These are phyloP conservation scores for Golubevia sp. DNA, from an alignment of 1,284 basidiomycete species.

Conservation along the genomic window DNA sequence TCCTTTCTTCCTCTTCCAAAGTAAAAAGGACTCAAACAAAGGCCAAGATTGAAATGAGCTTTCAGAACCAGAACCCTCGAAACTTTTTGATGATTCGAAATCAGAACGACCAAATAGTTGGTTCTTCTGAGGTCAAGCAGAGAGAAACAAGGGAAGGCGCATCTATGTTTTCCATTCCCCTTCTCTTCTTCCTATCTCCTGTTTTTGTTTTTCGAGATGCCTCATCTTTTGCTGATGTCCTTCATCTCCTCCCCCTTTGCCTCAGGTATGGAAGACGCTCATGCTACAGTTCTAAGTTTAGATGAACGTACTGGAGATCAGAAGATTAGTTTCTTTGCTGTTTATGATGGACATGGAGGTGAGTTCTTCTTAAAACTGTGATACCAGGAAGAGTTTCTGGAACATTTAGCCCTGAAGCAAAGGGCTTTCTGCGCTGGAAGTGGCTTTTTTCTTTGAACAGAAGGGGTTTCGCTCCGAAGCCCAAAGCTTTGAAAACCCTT, in stretches of 20 bases:
- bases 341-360: constrained; percentile 99
- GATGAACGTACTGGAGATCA: constrained; percentile 29
- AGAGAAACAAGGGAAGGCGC: background rate
- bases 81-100: no score
- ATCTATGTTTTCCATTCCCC: constrained; percentile 19
- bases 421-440: background rate
- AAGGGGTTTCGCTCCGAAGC: no score
- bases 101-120: no score
- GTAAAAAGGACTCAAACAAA: no score
- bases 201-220: constrained; percentile 18
- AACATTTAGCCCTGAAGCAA: no score
- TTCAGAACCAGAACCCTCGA: no score
- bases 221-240: constrained; percentile 12
- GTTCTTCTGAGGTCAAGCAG: no score
- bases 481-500: no score
- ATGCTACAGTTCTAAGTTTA: constrained; percentile 73
- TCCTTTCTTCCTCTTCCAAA: background rate
- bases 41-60: no score
- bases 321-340: constrained; percentile 78
- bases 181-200: constrained; percentile 6
- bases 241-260: constrained; percentile 10
- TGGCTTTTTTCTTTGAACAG: background rate
- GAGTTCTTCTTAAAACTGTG: constrained; percentile 44
- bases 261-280: constrained; percentile 97
- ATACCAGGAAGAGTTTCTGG: no score